These are phyloP conservation scores for Trichoderma simmonsii DNA, from an alignment of 2,329 filamentous ascomycete species.

Conservation along the genomic window DNA sequence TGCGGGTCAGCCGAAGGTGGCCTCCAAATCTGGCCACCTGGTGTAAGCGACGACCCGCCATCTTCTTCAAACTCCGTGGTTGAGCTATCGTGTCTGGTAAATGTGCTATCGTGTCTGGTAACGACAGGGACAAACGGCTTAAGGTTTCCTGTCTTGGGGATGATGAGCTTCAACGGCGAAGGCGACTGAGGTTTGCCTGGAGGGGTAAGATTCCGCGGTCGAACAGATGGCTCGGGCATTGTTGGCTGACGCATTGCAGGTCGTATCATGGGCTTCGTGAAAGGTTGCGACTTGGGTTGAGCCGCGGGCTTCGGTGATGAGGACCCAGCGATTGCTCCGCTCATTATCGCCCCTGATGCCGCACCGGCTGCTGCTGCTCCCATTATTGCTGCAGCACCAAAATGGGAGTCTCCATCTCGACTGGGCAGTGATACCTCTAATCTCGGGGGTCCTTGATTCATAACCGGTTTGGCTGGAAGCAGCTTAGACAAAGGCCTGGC, in stretches of 20 bases:
- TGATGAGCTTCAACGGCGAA: constrained; percentile 30
- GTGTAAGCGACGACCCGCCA: constrained; percentile 36
- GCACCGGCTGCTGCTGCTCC: constrained; percentile 13
- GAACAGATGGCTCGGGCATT: neutral
- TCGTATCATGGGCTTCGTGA: neutral
- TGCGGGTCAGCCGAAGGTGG: constrained; percentile 45
- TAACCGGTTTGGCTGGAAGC: constrained; percentile 45
- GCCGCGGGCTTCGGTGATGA: constrained; percentile 3
- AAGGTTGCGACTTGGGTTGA: neutral
- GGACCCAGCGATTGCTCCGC: constrained; percentile 4
- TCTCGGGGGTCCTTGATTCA: constrained; percentile 30
- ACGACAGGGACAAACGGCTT: constrained; percentile 4
- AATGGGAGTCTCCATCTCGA: neutral
- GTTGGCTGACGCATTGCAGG: neutral
- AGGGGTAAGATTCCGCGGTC: constrained; percentile 9
- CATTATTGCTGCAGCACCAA: neutral
- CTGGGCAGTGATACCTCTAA: constrained; percentile 8
- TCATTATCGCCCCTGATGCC: constrained; percentile 17
- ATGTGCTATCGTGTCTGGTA: constrained; percentile 39
- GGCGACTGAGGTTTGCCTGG: constrained; percentile 23
- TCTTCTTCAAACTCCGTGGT: constrained; percentile 55
- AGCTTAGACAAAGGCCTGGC: constrained; percentile 41
- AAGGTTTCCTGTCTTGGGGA: constrained; percentile 23
- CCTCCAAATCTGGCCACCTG: constrained; percentile 47
- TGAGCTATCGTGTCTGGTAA: constrained; percentile 39